These are phyloP conservation scores for Phytophthora nicotianae DNA, from an alignment of 352 stramenopile species.

Conservation along the genomic window DNA sequence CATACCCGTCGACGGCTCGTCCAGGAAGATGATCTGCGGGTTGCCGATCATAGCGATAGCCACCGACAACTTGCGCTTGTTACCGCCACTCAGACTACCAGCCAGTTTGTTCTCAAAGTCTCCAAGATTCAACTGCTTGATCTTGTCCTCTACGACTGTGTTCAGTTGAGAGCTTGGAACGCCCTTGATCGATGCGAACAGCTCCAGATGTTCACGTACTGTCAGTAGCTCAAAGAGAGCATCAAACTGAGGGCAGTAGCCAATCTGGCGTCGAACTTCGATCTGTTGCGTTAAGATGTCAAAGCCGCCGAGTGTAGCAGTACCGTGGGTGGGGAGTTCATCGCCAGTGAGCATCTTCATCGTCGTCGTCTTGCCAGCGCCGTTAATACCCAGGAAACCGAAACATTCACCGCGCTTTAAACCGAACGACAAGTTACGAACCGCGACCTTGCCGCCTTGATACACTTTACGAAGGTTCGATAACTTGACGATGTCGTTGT, in stretches of 20 bases:
- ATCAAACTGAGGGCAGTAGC: constrained; percentile 94
- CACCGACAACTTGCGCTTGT: constrained; percentile 96
- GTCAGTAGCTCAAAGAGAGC: constrained; percentile 83
- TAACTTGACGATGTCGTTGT: constrained; percentile 47
- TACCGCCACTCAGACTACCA: constrained; percentile 86
- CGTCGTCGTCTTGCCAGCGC: constrained; percentile 95
- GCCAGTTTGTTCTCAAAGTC: constrained; percentile 70
- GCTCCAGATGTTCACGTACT: constrained; percentile 84
- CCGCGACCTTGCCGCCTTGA: constrained; percentile 70
- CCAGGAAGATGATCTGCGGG: constrained; percentile 90
- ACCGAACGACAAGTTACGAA: constrained; percentile 79
- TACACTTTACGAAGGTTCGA: constrained; percentile 53
- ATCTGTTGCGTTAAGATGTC: constrained; percentile 79
- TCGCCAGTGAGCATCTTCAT: constrained; percentile 96
- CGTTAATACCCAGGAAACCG: constrained; percentile 95
- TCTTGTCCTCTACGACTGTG: constrained; percentile 72
- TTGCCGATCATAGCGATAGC: constrained; percentile 95
- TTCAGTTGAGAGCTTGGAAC: constrained; percentile 46
- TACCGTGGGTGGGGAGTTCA: constrained; percentile 59
- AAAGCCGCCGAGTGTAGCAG: constrained; percentile 64
- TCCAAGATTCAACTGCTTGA: constrained; percentile 76
- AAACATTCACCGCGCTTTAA: constrained; percentile 92
- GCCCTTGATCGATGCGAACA: constrained; percentile 91
- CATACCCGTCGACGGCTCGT: constrained; percentile 93
- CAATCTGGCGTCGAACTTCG: constrained; percentile 77